Base-by-base conservation (phyloP, 352 stramenopile species). In the Peronospora belbahrii region DNA sequence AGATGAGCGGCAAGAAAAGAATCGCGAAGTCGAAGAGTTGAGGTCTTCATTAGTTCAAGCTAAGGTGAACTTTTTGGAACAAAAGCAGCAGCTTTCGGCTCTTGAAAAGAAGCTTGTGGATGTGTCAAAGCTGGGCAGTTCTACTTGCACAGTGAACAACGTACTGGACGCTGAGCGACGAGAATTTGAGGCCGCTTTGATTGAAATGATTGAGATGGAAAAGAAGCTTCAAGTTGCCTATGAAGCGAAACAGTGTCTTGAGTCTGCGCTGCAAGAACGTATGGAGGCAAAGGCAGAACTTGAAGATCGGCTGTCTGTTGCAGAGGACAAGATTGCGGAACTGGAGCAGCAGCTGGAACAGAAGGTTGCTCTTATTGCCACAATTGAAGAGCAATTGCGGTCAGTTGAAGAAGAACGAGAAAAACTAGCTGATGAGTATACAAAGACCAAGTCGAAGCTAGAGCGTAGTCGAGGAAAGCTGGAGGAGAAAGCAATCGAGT, bases 191-290 rank as follows among this genome's bases (percentile, higher is more conserved):
- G 53, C 63, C 0, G 69, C 71, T 31, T 51, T 83, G 47, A 81
- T 79, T 28, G 71, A 83, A 35, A 65, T 83, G 52, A 81, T 83
- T 24, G 68, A 76, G 25, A 80, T 83, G 69, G 71, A 83, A 37
- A 63, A 73, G 34, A 83, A 81, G 33, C 64, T 83, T 10, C 71
- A 83, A 41, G 56, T 68, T 3, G 71, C 69, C 5, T 83, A 83
- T 40, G 71, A 80, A 56, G 71, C 64, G 14, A 73, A 81, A 18
- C 70, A 78, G 32, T 61, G 50, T 3, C 54, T 83, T 13, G 71
- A 83, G 31, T 65, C 63, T 1, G 65, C 66, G 22, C 47, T 81
- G 7, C 64, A 81, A 44, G 71, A 83, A 48, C 64, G 70, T 3
- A 56, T 65, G 36, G 59, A 78, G 32, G 65, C 64, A 10, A 79